Conservation (phyloP, 2,329 filamentous ascomycete species). For the Aspergillus novofumigatus region DNA sequence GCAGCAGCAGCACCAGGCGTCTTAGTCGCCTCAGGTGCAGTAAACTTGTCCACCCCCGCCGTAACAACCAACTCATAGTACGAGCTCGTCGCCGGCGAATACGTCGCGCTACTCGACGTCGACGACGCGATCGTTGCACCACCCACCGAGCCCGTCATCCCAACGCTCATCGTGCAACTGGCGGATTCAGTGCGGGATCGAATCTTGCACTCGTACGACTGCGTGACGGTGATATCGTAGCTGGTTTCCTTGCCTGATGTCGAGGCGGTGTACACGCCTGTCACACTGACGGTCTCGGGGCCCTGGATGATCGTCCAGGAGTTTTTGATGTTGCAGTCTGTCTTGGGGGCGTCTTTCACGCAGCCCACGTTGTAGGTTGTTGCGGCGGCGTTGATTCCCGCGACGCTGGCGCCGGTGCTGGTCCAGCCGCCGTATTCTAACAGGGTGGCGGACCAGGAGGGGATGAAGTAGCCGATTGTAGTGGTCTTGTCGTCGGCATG, state of each 20-base stretch:
- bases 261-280: conserved; percentile 17
- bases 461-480: conserved; percentile 9
- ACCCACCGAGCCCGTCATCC: conserved; percentile 4
- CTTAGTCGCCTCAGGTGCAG: conserved; percentile 14
- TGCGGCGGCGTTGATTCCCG: conserved; percentile 14
- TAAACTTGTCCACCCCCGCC: conserved; percentile 16
- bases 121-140: not conserved
- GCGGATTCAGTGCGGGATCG: conserved; percentile 12
- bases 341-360: conserved; percentile 18
- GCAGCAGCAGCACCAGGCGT: conserved; percentile 15
- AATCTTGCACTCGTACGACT: conserved; percentile 14
- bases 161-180: conserved; percentile 17
- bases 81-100: not conserved
- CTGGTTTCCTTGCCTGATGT: not conserved
- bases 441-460: conserved; percentile 3
- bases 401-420: conserved; percentile 22
- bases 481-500: conserved; percentile 5
- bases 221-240: conserved; percentile 18
- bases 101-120: not conserved
- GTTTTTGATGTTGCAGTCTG: conserved; percentile 15
- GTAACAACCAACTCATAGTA: conserved; percentile 18
- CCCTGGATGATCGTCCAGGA: conserved; percentile 25
- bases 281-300: conserved; percentile 16
- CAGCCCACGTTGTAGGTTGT: conserved; percentile 23
- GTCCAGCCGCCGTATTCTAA: conserved; percentile 5